Base-by-base conservation (phyloP, 768 basidiomycete species). In the Mycena alexandri region DNA sequence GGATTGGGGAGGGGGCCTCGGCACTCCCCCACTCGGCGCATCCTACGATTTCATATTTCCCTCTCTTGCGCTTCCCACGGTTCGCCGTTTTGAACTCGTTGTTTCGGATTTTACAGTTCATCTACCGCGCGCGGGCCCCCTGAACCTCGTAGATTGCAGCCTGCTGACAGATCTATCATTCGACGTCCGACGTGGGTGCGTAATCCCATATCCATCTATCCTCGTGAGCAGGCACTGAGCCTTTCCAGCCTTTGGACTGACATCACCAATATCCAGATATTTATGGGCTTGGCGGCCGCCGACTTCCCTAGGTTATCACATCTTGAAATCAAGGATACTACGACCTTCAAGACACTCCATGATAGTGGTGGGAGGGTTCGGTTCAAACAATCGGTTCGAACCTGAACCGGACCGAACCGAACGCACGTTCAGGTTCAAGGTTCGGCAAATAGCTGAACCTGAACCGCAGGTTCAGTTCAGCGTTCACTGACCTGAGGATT, bases 291-390 rank as follows among this genome's bases (percentile, higher is more conserved):
- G 29, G 29, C 29, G 29, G 57, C 69, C 8, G 25, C 41, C 14
- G 53, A 58, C 5, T 70, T 74, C 16, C 6, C 60, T 22, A 46
- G 65, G 5, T 63, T 75, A 4, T 46, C 25, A 3, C 63, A 47
- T 17, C 66, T 75, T 10, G 71, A 74, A 47, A 69, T 74, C 22
- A 63, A 66, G n/a, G 73, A 75, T 55, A 52, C 58, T 13, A 3
- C 29, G 29, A 29, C 29, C 29, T 29, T 29, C 29, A 29, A 29
- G n/a, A n/a, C n/a, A n/a, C n/a, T n/a, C n/a, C n/a, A n/a, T n/a
- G n/a, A n/a, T n/a, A n/a, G n/a, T n/a, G n/a, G n/a, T n/a, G n/a
- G n/a, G n/a, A n/a, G n/a, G n/a, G n/a, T n/a, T n/a, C n/a, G n/a
- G n/a, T n/a, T n/a, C n/a, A n/a, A n/a, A n/a, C n/a, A n/a, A n/a